A percentile compares a stretch with the other conserved stretches of the same genome.
Conservation (phyloP, 2,329 filamentous ascomycete species). For the Paradendryphiella salina region DNA sequence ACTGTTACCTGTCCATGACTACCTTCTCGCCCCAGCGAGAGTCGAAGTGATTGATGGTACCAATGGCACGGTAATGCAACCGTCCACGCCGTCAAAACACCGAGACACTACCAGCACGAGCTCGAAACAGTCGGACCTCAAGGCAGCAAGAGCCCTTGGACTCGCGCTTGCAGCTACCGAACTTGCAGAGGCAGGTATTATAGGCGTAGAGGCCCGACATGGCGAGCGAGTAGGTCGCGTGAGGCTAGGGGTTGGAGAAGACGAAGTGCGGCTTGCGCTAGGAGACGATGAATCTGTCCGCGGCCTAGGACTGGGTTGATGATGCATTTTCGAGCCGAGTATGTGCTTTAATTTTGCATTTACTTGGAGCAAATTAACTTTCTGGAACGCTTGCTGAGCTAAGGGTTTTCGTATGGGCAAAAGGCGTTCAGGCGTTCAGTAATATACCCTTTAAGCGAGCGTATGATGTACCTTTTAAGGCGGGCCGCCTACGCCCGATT, state of each 20-base stretch:
- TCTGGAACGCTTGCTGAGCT: constrained; percentile 10
- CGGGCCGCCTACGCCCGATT: background rate
- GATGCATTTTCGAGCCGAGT: constrained; percentile 8
- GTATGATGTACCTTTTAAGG: constrained; percentile 4
- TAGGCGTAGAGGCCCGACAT: constrained; percentile 76
- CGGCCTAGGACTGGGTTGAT: constrained; percentile 62
- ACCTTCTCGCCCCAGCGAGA: constrained; percentile 55
- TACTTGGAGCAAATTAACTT: background rate
- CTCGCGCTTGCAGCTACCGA: constrained; percentile 77
- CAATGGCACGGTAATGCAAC: constrained; percentile 11
- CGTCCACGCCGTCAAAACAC: constrained; percentile 23
- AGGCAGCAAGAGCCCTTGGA: constrained; percentile 54
- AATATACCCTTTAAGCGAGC: constrained; percentile 7
- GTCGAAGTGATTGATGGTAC: constrained; percentile 29
- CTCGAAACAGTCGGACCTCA: constrained; percentile 34
- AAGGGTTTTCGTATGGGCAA: background rate
- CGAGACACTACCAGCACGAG: constrained; percentile 20
- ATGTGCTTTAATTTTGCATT: background rate
- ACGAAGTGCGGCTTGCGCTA: constrained; percentile 86
- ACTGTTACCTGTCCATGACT: constrained; percentile 63
- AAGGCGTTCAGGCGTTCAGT: background rate
- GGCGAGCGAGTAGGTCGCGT: constrained; percentile 88
- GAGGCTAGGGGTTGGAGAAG: constrained; percentile 81
- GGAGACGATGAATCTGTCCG: constrained; percentile 86
- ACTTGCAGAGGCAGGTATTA: constrained; percentile 81